These are phyloP conservation scores for Lentinula lateritia DNA, from an alignment of 768 basidiomycete species.

Conservation along the genomic window DNA sequence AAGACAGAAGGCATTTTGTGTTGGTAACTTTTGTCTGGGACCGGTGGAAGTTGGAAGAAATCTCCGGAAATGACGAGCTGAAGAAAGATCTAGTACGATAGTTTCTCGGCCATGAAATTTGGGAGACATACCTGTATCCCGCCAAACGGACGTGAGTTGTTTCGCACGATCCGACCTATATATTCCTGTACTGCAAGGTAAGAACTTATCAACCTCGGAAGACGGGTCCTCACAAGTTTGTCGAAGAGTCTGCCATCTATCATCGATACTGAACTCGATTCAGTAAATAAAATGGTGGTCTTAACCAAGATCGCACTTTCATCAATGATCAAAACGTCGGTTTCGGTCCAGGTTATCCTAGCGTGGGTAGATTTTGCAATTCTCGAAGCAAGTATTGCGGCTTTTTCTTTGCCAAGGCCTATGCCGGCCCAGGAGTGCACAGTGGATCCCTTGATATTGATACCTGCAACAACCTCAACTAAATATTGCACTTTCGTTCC, in stretches of 20 bases:
- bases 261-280: conserved; percentile 57
- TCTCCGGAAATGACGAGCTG: conserved; percentile 73
- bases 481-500: not conserved
- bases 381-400: conserved; percentile 33
- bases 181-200: conserved; percentile 31
- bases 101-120: not conserved
- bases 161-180: conserved; percentile 36
- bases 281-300: not conserved
- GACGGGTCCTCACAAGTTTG: conserved; percentile 43
- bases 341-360: conserved; percentile 43
- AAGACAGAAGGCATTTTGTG: conserved; percentile 44
- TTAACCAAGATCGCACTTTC: conserved; percentile 43
- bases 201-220: not conserved
- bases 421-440: conserved; percentile 66
- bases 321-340: conserved; percentile 60
- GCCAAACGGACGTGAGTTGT: conserved; percentile 47
- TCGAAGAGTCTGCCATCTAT: conserved; percentile 65
- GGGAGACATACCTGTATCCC: conserved; percentile 50
- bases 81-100: not conserved
- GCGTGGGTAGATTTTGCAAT: conserved; percentile 16
- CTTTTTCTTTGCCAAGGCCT: conserved; percentile 48
- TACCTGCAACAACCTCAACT: conserved; percentile 21
- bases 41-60: conserved; percentile 79
- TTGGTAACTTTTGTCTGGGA: conserved; percentile 35
- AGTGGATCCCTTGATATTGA: conserved; percentile 68